These are phyloP conservation scores for Pilasporangium apinafurcum DNA, from an alignment of 352 stramenopile species.

Conservation along the genomic window DNA sequence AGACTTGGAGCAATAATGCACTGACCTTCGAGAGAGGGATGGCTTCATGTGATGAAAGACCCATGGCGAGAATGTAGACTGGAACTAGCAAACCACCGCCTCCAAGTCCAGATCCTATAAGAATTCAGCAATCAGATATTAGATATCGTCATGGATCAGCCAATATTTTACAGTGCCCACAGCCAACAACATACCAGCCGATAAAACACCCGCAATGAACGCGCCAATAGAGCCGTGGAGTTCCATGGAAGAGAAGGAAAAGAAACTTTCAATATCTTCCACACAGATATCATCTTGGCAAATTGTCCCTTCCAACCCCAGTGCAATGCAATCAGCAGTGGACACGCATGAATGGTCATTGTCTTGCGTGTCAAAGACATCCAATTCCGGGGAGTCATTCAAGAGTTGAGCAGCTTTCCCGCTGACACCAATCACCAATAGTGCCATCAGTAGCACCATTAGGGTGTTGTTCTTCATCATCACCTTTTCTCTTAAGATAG, in stretches of 20 bases:
- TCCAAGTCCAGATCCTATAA: conserved; percentile 63
- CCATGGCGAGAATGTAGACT: conserved; percentile 73
- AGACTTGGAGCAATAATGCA: too few species aligned
- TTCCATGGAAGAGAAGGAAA: conserved; percentile 47
- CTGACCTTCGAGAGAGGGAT: conserved; percentile 80
- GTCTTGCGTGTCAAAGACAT: too few species aligned
- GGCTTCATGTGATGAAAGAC: conserved; percentile 67
- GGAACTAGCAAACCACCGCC: conserved; percentile 74
- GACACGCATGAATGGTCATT: conserved; percentile 24
- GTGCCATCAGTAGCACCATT: too few species aligned
- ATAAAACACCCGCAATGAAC: conserved; percentile 57
- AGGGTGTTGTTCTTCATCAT: too few species aligned
- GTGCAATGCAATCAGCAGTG: conserved; percentile 38
- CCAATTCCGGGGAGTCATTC: too few species aligned
- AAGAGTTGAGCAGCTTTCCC: too few species aligned
- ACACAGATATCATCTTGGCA: conserved; percentile 48
- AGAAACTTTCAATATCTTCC: conserved; percentile 45
- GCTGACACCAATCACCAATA: too few species aligned
- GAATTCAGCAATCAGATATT: too few species aligned
- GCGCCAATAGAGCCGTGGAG: conserved; percentile 57
- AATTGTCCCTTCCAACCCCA: conserved; percentile 24
- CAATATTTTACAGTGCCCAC: too few species aligned
- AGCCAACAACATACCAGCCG: too few species aligned
- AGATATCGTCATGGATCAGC: too few species aligned
- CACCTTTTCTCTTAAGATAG: too few species aligned